Evolutionary conservation across 2,329 filamentous ascomycete species (phyloP), one percentile per base, ranked within the genome.

Genomic region (Arthrobotrys megalospora): DNA sequence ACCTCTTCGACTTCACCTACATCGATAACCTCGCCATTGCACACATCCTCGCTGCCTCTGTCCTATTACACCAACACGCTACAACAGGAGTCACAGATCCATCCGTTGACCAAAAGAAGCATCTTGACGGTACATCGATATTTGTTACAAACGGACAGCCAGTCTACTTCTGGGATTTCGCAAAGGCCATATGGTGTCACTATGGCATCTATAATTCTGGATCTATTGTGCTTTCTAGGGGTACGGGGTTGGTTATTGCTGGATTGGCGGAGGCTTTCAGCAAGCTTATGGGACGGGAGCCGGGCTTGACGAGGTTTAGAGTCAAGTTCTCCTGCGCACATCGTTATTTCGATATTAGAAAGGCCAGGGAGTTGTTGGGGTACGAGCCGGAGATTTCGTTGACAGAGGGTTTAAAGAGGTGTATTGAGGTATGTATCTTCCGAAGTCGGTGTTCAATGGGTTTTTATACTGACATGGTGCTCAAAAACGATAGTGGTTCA

Each of bases 101-200:
- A 86, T 67, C 90, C 89, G 19, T 87, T 87, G 0, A 90, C 90
- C n/a, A 87, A 93, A 43, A 90, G 92, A 93, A 79, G 85, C 88
- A 88, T 76, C 90, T 94, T 62, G 92, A 94, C 83, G 96, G 95
- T 76, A 91, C 97, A 84, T 91, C 91, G 63, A 95, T 98, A 86
- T 90, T 97, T 85, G 89, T 98, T 82, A 96, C 93, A 73, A 98
- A 98, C 84, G 93, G 94, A 85, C 87, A 90, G 81, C 95, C 95
- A 4, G 87, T 96, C 19, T 95, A 95, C 84, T 96, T 97, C 85
- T 96, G 96, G 90, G 93, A 97, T 84, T 92, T 96, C 83, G 90
- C 92, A 76, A 88, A 93, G 47, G 90, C 90, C 45, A 88, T 97
- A 55, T 98, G 93, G 93, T 87, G 86, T 7, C 85, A 86, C 47